phyloP scores from a whole-genome alignment of 768 basidiomycete genomes.

The Tremella yokohamensis region DNA sequence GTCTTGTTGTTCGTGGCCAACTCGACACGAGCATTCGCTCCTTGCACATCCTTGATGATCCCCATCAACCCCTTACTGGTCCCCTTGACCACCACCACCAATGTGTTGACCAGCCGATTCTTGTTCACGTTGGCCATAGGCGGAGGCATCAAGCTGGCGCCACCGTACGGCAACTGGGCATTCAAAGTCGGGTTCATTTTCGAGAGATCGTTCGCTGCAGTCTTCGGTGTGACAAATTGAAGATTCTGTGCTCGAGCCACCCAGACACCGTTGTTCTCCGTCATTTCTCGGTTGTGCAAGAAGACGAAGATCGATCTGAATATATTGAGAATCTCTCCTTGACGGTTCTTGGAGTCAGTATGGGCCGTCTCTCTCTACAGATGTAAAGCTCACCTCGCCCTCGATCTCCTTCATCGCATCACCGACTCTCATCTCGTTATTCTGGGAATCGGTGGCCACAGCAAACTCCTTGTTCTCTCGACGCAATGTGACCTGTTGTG shows the following conservation, averaged over 20 bases:
- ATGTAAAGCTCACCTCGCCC: slow-evolving; percentile 64
- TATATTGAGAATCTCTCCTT: slow-evolving; percentile 86
- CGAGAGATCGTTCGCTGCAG: slow-evolving; percentile 70
- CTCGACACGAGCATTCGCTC: slow-evolving; percentile 79
- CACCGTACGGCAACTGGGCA: slow-evolving; percentile 40
- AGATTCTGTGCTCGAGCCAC: slow-evolving; percentile 81
- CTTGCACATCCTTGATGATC: slow-evolving; percentile 91
- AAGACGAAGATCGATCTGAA: slow-evolving; percentile 93
- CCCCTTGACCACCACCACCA: slow-evolving; percentile 78
- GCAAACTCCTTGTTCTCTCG: slow-evolving; percentile 70
- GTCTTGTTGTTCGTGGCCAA: slow-evolving; percentile 83
- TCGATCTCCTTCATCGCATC: slow-evolving; percentile 92
- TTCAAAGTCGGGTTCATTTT: slow-evolving; percentile 82
- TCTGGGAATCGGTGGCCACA: slow-evolving; percentile 84
- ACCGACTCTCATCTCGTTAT: slow-evolving; percentile 76
- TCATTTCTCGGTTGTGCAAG: slow-evolving; percentile 83
- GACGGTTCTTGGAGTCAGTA: slow-evolving; percentile 60
- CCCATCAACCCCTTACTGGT: slow-evolving; percentile 87
- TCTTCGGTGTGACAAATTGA: slow-evolving; percentile 78
- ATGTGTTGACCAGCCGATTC: slow-evolving; percentile 70
- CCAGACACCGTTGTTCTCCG: slow-evolving; percentile 90
- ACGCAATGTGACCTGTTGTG: slow-evolving; percentile 91
- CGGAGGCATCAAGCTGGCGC: slow-evolving; percentile 41
- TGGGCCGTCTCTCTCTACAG: slow-evolving; percentile 15
- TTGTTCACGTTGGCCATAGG: slow-evolving; percentile 30